Percentiles rank a stretch among this genome's conserved stretches.
Evolutionary conservation across 257 asterid genomes (phyloP).

Genomic region (Craterostigma plantagineum): DNA sequence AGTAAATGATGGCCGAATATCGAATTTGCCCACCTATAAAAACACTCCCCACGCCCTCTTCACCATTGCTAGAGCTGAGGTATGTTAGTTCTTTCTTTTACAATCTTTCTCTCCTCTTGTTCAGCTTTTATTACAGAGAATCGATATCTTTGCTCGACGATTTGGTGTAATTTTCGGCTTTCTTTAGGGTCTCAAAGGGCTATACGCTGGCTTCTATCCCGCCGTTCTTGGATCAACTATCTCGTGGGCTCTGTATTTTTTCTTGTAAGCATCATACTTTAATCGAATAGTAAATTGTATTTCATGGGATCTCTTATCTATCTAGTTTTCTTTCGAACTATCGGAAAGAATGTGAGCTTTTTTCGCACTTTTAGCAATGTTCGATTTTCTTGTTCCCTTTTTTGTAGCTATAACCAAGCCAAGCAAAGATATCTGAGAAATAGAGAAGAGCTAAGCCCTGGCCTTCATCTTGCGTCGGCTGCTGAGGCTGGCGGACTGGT

Average conservation of each 20-base stretch:
- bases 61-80: constrained; percentile 85
- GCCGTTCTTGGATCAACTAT: constrained; percentile 96
- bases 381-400: too few species aligned
- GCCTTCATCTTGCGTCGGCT: constrained; percentile 86
- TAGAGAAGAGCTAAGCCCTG: constrained; percentile 63
- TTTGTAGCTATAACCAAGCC: constrained; percentile 72
- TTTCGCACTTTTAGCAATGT: neutral
- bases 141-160: too few species aligned
- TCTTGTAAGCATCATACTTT: constrained; percentile 41
- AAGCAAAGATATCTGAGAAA: constrained; percentile 59
- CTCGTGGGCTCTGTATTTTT: constrained; percentile 93
- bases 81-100: constrained; percentile 12
- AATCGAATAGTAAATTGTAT: too few species aligned
- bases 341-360: neutral
- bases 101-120: neutral
- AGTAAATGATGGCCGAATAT: constrained; percentile 74
- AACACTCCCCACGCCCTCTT: constrained; percentile 82
- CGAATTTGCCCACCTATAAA: constrained; percentile 44
- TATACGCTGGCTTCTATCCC: constrained; percentile 86
- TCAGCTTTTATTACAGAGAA: too few species aligned
- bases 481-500: constrained; percentile 99
- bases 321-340: neutral
- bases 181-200: constrained; percentile 91
- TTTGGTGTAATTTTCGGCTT: neutral
- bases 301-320: too few species aligned